A percentile compares a stretch with the other conserved stretches of the same genome.
Conservation (phyloP, 2,329 filamentous ascomycete species). For the Metarhizium guizhouense region DNA sequence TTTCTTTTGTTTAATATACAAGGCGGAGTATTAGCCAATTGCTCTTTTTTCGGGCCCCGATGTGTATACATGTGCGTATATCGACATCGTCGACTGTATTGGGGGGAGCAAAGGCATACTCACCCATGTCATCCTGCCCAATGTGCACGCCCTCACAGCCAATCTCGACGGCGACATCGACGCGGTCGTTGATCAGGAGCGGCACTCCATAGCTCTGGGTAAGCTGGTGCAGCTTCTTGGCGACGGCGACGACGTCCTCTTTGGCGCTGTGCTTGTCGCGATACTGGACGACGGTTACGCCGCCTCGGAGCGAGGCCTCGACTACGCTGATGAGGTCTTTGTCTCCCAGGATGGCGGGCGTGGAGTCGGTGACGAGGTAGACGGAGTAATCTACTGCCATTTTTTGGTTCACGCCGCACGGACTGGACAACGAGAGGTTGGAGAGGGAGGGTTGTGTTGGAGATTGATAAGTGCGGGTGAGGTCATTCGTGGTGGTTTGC, state of each 20-base stretch:
- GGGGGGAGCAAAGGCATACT: conserved; percentile 13
- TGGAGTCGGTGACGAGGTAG: conserved; percentile 91
- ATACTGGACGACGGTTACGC: conserved; percentile 81
- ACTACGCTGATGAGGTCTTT: conserved; percentile 66
- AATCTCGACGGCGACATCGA: conserved; percentile 79
- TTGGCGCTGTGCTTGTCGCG: conserved; percentile 81
- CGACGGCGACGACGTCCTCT: conserved; percentile 59
- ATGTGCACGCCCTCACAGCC: conserved; percentile 89
- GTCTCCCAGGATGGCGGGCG: conserved; percentile 68
- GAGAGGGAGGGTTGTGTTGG: background rate
- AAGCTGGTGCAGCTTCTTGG: conserved; percentile 59
- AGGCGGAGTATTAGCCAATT: too few relatives aligned
- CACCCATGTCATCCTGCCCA: conserved; percentile 87
- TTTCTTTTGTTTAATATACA: background rate
- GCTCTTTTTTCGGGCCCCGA: too few relatives aligned
- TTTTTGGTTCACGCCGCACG: background rate
- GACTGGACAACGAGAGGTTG: background rate
- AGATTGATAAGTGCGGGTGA: background rate
- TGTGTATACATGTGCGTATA: too few relatives aligned
- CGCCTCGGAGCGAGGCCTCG: conserved; percentile 64
- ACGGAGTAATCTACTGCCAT: conserved; percentile 61
- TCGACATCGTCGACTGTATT: too few relatives aligned
- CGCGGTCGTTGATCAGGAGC: conserved; percentile 84
- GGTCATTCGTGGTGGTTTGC: background rate
- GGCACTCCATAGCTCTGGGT: conserved; percentile 63